Base-by-base conservation (phyloP, 805 yeast genomes). In the Myxozyma kluyveri region DNA sequence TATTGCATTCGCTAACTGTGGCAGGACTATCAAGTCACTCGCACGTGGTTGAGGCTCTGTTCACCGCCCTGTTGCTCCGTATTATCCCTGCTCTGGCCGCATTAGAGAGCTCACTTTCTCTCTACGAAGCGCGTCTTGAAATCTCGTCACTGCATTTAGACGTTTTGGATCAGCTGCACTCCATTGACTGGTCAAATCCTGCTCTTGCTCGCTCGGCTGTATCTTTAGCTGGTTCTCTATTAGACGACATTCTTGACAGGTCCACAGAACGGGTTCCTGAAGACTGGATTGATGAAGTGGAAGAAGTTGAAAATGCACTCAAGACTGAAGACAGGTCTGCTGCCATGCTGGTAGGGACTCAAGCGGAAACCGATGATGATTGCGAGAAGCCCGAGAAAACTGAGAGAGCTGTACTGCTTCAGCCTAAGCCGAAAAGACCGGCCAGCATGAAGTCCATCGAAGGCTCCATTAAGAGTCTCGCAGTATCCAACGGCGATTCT, bases 251-350 rank as follows among this genome's bases (percentile, higher is more conserved):
- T n/a, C 48, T 56, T 3, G 60, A 47, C 10, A n/a, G 40, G 9
- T 47, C 59, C 12, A 23, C 9, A 7, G 58, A 56, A 27, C 58
- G 54, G 4, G 29, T 56, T 10, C 60, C 60, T 14, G 60, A 56
- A 22, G 31, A 19, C 10, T 56, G 60, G 60, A 56, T 56, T 17
- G 55, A 52, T 31, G 37, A 41, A 14, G 53, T 55, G 18, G 59
- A 55, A n/a, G 31, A 38, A 14, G 19, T 48, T 31, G 58, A 54
- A 39, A 32, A 35, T 41, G 39, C 32, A 3, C 23, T 52, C 26
- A 39, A 26, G 22, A n/a, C 46, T 12, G 42, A 38, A 3, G 47
- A 36, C 9, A 26, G 53, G 42, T 42, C 53, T 29, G 40, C 33
- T 29, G 33, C 33, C 12, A 9, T 29, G 9, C 42, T 39, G 5